These are phyloP conservation scores for Graphium sp. DNA, from an alignment of 2,329 filamentous ascomycete genomes.

Conservation along the genomic window DNA sequence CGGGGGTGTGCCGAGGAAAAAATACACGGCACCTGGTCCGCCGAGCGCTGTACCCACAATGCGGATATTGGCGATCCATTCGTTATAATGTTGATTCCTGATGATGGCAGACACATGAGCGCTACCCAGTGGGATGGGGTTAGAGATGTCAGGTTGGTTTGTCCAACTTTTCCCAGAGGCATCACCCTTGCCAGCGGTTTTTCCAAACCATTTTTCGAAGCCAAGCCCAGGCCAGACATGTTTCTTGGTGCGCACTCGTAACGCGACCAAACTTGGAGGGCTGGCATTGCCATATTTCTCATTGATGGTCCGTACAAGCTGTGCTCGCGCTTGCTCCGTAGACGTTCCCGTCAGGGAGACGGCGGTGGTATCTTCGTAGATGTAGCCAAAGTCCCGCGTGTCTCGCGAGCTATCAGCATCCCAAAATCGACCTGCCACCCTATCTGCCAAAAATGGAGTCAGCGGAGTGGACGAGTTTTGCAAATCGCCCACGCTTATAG, in stretches of 20 bases:
- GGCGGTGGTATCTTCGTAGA: slow-evolving; percentile 44
- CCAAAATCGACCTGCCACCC: slow-evolving; percentile 44
- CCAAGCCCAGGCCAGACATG: neutral
- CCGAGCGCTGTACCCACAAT: slow-evolving; percentile 42
- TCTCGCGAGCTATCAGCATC: slow-evolving; percentile 44
- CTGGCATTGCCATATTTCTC: slow-evolving; percentile 18
- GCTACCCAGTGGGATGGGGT: slow-evolving; percentile 5
- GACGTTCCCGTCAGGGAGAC: slow-evolving; percentile 13
- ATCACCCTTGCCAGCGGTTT: slow-evolving; percentile 5
- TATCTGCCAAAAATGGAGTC: slow-evolving; percentile 47
- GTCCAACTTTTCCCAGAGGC: slow-evolving; percentile 3
- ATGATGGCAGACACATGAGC: slow-evolving; percentile 14
- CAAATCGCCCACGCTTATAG: slow-evolving; percentile 32
- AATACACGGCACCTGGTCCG: slow-evolving; percentile 43
- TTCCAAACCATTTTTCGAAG: slow-evolving; percentile 2
- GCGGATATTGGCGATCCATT: slow-evolving; percentile 54
- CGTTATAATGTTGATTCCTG: slow-evolving; percentile 25
- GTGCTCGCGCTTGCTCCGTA: slow-evolving; percentile 17
- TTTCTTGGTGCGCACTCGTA: slow-evolving; percentile 1
- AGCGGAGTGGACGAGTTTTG: slow-evolving; percentile 40
- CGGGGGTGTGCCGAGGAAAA: slow-evolving; percentile 46
- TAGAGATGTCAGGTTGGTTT: slow-evolving; percentile 6
- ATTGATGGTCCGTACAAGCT: slow-evolving; percentile 39
- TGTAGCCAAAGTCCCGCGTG: slow-evolving; percentile 51
- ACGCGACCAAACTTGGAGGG: slow-evolving; percentile 7